Conservation (phyloP, 768 basidiomycete species). For the Mycena vulgaris region DNA sequence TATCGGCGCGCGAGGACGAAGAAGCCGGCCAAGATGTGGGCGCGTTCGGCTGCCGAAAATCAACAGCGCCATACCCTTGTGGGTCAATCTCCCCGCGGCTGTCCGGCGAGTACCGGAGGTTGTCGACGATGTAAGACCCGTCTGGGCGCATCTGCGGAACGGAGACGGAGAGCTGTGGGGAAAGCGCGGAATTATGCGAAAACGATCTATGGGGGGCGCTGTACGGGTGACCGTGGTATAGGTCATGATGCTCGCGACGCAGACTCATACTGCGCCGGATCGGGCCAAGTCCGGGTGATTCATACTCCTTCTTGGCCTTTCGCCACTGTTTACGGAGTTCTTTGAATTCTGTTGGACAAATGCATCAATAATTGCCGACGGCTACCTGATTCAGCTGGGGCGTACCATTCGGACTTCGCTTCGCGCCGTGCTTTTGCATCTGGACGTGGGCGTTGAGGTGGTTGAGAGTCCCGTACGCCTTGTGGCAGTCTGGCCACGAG, state of each 20-base stretch:
- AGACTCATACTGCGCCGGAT: conserved; percentile 39
- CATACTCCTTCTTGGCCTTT: conserved; percentile 88
- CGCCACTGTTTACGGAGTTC: conserved; percentile 98
- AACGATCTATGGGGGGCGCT: conserved; percentile 28
- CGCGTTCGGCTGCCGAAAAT: conserved; percentile 29
- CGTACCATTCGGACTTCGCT: conserved; percentile 92
- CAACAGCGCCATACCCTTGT: conserved; percentile 21
- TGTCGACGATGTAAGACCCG: conserved; percentile 23
- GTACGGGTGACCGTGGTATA: conserved; percentile 33
- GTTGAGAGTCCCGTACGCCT: conserved; percentile 95
- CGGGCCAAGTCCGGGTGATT: conserved; percentile 36
- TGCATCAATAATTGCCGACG: conserved; percentile 27
- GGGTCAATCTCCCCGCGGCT: conserved; percentile 31
- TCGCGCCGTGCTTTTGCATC: conserved; percentile 97
- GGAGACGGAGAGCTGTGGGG: conserved; percentile 33
- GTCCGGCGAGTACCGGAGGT: conserved; percentile 31
- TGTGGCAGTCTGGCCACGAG: conserved; percentile 82
- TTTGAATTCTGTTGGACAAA: conserved; percentile 86
- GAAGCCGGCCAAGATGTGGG: conserved; percentile 29
- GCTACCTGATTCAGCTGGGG: conserved; percentile 15
- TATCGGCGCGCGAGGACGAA: conserved; percentile 24
- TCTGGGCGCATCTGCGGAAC: conserved; percentile 31
- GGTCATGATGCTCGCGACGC: conserved; percentile 32
- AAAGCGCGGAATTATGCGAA: conserved; percentile 35
- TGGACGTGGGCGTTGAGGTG: conserved; percentile 98